A percentile compares a stretch with the other conserved stretches of the same genome.
These are phyloP conservation scores for Paramecium tetraurelia DNA, from an alignment of 73 alveolate species.

Conservation along the genomic window DNA sequence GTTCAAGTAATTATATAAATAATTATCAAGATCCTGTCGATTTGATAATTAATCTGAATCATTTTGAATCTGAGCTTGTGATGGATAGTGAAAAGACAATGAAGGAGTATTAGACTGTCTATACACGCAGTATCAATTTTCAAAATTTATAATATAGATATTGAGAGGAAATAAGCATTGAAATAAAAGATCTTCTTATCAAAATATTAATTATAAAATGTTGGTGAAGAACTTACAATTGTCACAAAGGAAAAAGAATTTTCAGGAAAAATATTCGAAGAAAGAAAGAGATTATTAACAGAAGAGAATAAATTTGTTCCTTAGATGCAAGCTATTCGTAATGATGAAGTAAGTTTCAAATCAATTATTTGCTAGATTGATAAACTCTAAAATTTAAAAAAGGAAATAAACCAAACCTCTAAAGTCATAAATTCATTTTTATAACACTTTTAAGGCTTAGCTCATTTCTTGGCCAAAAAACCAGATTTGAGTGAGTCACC, in stretches of 20 bases:
- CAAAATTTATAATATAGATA: background rate
- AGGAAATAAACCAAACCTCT: background rate
- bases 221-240: constrained; percentile 12
- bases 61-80: constrained; percentile 29
- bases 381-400: background rate
- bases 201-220: constrained; percentile 2
- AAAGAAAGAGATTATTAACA: background rate
- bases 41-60: constrained; percentile 24
- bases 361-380: background rate
- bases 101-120: constrained; percentile 2
- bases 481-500: background rate
- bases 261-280: background rate
- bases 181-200: constrained; percentile 32
- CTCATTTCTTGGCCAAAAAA: background rate
- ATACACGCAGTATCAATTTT: background rate
- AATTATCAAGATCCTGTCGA: constrained; percentile 12
- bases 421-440: background rate
- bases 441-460: background rate
- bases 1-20: background rate
- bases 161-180: constrained; percentile 14
- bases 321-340: constrained; percentile 41
- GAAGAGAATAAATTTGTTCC: constrained; percentile 48
- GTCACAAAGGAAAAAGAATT: constrained; percentile 34
- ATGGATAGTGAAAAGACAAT: background rate
- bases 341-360: constrained; percentile 15